phyloP scores from a whole-genome alignment of 1,284 basidiomycete species.

The Tetrapyrgos nigripes region DNA sequence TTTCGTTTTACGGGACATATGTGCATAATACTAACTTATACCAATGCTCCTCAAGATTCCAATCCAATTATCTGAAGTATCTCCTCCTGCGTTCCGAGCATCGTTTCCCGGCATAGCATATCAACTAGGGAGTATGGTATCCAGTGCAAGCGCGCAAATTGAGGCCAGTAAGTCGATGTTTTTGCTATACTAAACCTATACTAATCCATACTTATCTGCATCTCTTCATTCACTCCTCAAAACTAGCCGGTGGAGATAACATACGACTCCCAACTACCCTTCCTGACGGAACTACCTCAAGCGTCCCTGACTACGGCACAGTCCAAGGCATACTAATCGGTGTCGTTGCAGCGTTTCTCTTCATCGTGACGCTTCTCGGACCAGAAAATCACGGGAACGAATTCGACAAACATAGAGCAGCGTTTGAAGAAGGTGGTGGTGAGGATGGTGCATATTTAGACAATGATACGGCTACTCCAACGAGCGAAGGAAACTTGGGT shows the following conservation, averaged over 20 bases:
- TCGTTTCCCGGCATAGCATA: conserved; percentile 94
- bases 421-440: conserved; percentile 78
- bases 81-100: conserved; percentile 91
- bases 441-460: conserved; percentile 53
- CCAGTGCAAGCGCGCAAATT: conserved; percentile 88
- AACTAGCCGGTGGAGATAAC: conserved; percentile 71
- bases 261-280: conserved; percentile 61
- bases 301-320: conserved; percentile 83
- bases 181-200: too few species aligned
- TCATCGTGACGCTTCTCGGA: conserved; percentile 72
- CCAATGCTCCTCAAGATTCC: conserved; percentile 61
- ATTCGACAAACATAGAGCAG: conserved; percentile 84
- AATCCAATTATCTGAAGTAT: conserved; percentile 89
- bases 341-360: conserved; percentile 69
- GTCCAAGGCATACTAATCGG: conserved; percentile 62
- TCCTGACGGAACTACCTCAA: conserved; percentile 51
- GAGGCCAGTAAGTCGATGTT: conserved; percentile 71
- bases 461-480: too few species aligned
- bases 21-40: background rate
- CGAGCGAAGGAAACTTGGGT: too few species aligned
- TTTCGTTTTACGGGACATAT: conserved; percentile 1
- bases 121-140: conserved; percentile 91
- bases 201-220: too few species aligned
- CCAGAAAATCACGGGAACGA: conserved; percentile 85
- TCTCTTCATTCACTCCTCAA: background rate